These are phyloP conservation scores for Colletotrichum horii DNA, from an alignment of 2,329 filamentous ascomycete genomes.

Conservation along the genomic window DNA sequence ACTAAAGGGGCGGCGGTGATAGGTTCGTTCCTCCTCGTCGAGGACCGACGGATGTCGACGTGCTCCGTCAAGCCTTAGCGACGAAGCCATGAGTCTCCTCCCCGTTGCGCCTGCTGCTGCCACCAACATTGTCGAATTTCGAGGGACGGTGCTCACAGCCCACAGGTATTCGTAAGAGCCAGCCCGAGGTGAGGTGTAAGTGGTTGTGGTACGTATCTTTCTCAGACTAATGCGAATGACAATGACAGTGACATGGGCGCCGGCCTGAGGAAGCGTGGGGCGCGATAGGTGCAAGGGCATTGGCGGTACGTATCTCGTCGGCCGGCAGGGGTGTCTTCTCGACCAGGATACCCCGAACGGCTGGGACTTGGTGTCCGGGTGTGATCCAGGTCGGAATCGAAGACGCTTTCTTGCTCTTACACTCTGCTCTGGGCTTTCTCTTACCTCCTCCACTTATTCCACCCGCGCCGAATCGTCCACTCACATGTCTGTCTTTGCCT, in stretches of 20 bases:
- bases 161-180: not conserved
- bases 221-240: conserved; percentile 20
- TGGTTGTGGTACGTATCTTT: conserved; percentile 1
- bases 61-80: not conserved
- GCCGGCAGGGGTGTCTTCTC: not conserved
- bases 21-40: not conserved
- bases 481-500: conserved; percentile 20
- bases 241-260: conserved; percentile 17
- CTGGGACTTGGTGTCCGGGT: not conserved
- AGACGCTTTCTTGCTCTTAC: not conserved
- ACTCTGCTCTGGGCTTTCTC: not conserved
- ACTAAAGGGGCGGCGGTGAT: not conserved
- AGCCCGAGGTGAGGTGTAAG: not conserved
- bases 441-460: conserved; percentile 6
- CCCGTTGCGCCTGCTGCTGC: not conserved
- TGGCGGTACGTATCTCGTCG: conserved; percentile 4
- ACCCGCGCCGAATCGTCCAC: conserved; percentile 11
- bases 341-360: conserved; percentile 13
- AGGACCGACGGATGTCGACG: not conserved
- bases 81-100: not conserved
- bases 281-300: conserved; percentile 7
- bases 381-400: not conserved
- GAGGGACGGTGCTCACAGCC: not conserved
- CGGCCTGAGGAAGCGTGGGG: conserved; percentile 7
- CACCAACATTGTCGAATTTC: not conserved